Evolutionary conservation across 495 filamentous ascomycete species (phyloP).

Genomic region (Aspergillus ellipticus): DNA sequence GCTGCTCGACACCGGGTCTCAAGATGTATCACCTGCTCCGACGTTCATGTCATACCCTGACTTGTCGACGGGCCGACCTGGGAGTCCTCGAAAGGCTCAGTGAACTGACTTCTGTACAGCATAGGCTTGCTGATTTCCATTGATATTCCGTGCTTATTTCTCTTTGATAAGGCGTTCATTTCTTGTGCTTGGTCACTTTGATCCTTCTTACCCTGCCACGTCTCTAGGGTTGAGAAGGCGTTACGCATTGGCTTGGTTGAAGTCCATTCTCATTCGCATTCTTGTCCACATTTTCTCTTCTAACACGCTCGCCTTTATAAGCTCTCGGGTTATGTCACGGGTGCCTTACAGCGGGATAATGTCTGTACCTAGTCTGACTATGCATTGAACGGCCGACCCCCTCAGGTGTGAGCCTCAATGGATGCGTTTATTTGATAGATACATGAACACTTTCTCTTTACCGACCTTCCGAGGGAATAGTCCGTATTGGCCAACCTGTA

Average conservation of each 20-base stretch:
- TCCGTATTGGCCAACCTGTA: no score
- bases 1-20: conserved; percentile 4
- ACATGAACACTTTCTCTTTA: background rate
- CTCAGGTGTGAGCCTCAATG: background rate
- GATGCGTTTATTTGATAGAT: background rate
- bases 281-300: conserved; percentile 12
- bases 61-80: background rate
- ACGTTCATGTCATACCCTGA: conserved; percentile 5
- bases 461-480: no score
- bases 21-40: conserved; percentile 2
- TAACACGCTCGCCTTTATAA: conserved; percentile 19
- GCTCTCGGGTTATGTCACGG: conserved; percentile 30
- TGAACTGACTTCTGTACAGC: conserved; percentile 29
- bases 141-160: conserved; percentile 16
- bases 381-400: conserved; percentile 18
- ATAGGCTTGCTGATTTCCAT: conserved; percentile 31
- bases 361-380: conserved; percentile 43
- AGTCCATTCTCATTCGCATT: conserved; percentile 13
- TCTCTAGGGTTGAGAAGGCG: conserved; percentile 38
- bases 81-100: conserved; percentile 10
- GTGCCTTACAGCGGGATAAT: conserved; percentile 43
- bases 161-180: conserved; percentile 19
- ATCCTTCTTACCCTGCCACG: conserved; percentile 39
- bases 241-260: conserved; percentile 21
- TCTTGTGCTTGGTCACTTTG: conserved; percentile 31